Evolutionary conservation across 2,329 filamentous ascomycete genomes (phyloP).

Genomic region (Penicillium sp.): DNA sequence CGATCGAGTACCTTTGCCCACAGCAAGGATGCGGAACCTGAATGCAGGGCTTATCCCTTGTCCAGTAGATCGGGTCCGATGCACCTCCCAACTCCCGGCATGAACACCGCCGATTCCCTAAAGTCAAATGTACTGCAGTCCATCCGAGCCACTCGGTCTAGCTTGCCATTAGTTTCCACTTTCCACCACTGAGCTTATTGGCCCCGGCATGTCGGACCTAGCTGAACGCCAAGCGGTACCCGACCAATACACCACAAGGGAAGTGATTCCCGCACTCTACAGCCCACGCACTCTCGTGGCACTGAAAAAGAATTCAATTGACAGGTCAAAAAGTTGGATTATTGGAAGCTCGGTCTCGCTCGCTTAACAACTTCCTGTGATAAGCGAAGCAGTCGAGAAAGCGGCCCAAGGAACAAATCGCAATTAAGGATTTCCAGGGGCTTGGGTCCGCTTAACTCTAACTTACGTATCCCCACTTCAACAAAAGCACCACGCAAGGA

Average conservation of each 20-base stretch:
- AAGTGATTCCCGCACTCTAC: neutral
- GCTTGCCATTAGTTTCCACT: neutral
- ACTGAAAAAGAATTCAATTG: neutral
- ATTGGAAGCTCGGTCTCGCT: neutral
- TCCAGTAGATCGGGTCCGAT: neutral
- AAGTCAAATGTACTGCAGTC: neutral
- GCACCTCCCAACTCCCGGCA: neutral
- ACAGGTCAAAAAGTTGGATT: neutral
- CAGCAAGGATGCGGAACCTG: neutral
- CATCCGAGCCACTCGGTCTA: neutral
- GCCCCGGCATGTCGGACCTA: neutral
- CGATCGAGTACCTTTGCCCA: neutral
- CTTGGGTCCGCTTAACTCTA: slow-evolving; percentile 20
- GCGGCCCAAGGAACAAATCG: neutral
- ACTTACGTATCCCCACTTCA: slow-evolving; percentile 4
- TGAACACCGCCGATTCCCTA: neutral
- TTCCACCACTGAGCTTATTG: neutral
- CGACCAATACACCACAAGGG: neutral
- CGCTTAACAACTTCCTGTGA: neutral
- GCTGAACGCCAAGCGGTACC: neutral
- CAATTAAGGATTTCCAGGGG: slow-evolving; percentile 14
- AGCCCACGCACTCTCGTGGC: neutral
- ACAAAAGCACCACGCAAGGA: slow-evolving; percentile 12
- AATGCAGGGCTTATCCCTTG: neutral
- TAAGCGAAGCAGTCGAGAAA: neutral